Conservation (phyloP, 805 yeast genomes). For the Saturnispora zaruensis region DNA sequence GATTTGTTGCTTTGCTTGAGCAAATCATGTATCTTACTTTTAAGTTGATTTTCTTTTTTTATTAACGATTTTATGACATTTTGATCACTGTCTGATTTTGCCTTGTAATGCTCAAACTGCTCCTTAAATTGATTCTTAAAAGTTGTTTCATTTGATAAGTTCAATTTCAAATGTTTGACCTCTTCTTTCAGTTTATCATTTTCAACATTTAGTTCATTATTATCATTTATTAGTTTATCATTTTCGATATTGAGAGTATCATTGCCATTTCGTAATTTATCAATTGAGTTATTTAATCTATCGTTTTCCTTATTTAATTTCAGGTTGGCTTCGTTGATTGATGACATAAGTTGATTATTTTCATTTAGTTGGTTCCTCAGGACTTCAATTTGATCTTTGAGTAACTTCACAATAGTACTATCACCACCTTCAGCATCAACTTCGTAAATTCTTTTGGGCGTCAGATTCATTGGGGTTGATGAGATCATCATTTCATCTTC, state of each 20-base stretch:
- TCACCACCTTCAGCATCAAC: background rate
- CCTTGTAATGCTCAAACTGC: background rate
- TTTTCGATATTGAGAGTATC: background rate
- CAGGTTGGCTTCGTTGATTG: background rate
- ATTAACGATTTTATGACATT: background rate
- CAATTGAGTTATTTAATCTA: background rate
- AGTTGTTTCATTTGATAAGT: background rate
- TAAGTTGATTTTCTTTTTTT: background rate
- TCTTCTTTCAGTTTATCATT: background rate
- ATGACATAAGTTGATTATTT: background rate
- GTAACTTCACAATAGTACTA: background rate
- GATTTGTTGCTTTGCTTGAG: background rate
- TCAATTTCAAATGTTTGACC: background rate
- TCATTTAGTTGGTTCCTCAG: background rate
- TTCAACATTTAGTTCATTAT: background rate
- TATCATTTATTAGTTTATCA: background rate
- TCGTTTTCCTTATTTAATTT: background rate
- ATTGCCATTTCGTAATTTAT: background rate
- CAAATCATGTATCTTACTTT: background rate
- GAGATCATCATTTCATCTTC: background rate
- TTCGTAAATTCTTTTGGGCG: background rate
- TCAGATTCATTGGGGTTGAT: conserved; percentile 2
- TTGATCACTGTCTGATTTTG: background rate
- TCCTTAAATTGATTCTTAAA: background rate
- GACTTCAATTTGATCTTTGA: background rate